Percentiles rank a stretch among this genome's conserved stretches.
phyloP scores from a whole-genome alignment of 2,329 filamentous ascomycete genomes.

The Penicillium sp. region DNA sequence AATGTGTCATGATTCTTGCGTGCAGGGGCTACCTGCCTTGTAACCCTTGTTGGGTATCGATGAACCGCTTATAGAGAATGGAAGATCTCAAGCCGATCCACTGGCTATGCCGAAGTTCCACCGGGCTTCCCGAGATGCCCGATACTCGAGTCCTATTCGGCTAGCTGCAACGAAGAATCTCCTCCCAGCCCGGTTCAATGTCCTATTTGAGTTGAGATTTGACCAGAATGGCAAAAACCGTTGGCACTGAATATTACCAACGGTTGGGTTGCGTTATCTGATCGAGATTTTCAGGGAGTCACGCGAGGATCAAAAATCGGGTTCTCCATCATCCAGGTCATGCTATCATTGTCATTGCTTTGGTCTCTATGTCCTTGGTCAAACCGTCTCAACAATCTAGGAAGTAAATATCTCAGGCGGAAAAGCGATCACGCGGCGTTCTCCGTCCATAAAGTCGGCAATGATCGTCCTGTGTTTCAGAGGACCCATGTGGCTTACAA shows the following conservation, averaged over 20 bases:
- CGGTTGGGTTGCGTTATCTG: slow-evolving; percentile 10
- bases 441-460: not conserved
- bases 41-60: slow-evolving; percentile 6
- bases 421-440: not conserved
- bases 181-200: not conserved
- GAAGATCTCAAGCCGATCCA: slow-evolving; percentile 5
- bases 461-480: not conserved
- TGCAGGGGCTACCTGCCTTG: slow-evolving; percentile 8
- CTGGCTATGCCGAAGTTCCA: slow-evolving; percentile 1
- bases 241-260: not conserved
- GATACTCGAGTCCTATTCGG: slow-evolving; percentile 2
- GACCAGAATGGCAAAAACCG: slow-evolving; percentile 6
- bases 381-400: not conserved
- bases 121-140: slow-evolving; percentile 9
- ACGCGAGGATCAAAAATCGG: not conserved
- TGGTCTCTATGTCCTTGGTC: not conserved
- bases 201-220: not conserved
- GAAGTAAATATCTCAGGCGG: not conserved
- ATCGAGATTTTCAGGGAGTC: slow-evolving; percentile 9
- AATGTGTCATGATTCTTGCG: slow-evolving; percentile 11
- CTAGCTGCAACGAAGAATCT: not conserved
- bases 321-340: not conserved
- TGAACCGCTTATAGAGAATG: slow-evolving; percentile 6
- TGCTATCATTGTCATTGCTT: not conserved
- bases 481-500: not conserved